Base-by-base conservation (phyloP, 148 eudicot genomes). In the Euryodendron excelsum region DNA sequence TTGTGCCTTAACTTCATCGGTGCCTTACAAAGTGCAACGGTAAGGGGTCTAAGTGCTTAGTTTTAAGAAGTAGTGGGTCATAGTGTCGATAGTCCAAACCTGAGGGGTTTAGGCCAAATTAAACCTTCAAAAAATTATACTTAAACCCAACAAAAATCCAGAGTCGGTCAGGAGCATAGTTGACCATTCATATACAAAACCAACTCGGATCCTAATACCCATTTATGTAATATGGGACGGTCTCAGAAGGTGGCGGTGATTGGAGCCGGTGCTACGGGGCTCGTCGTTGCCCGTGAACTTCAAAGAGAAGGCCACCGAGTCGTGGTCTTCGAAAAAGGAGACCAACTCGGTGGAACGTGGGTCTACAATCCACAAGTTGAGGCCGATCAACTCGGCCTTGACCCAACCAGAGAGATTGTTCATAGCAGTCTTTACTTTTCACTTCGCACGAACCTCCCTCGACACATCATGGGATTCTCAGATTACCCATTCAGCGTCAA, bases 161-260 rank as follows among this genome's bases (percentile, higher is more conserved):
- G n/a, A n/a, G n/a, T n/a, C n/a, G n/a, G n/a, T n/a, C n/a, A n/a
- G n/a, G n/a, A n/a, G n/a, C n/a, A n/a, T n/a, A n/a, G n/a, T n/a
- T n/a, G n/a, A n/a, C n/a, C n/a, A n/a, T n/a, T n/a, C n/a, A n/a
- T n/a, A n/a, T n/a, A n/a, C n/a, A n/a, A n/a, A n/a, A n/a, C n/a
- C n/a, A n/a, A n/a, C n/a, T n/a, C n/a, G n/a, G n/a, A n/a, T n/a
- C n/a, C n/a, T n/a, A n/a, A n/a, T n/a, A n/a, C n/a, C n/a, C n/a
- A n/a, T n/a, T n/a, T n/a, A n/a, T n/a, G n/a, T 41, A 21, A 33
- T 15, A 85, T 79, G 86, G 80, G 50, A 69, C 33, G 76, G 23
- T 74, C 73, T 27, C 47, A 73, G n/a, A 82, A 74, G 48, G 89
- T 82, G 37, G 87, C 89, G 5, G 87, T 87, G 39, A 87, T 87